Conservation (phyloP, 2,329 filamentous ascomycete genomes). For the Arthrobotrys musiformis region DNA sequence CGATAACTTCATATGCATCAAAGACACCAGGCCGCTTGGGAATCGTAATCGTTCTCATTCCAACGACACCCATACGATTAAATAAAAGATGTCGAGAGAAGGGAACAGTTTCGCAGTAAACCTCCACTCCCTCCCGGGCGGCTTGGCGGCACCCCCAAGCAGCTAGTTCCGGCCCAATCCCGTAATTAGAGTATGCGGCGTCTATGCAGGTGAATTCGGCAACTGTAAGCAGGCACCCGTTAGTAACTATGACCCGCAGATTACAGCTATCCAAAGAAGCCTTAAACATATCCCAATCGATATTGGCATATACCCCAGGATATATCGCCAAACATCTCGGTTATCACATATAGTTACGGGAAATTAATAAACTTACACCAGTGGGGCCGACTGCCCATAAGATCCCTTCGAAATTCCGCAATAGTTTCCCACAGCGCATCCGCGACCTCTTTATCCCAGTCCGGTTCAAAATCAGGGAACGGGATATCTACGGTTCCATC, state of each 20-base stretch:
- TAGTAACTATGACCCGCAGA: not conserved
- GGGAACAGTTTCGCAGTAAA: conserved; percentile 4
- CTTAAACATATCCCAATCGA: no score
- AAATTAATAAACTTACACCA: conserved; percentile 15
- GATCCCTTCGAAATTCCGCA: not conserved
- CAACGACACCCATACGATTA: not conserved
- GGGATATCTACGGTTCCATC: conserved; percentile 5
- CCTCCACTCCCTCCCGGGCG: not conserved
- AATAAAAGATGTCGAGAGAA: not conserved
- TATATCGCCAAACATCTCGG: not conserved
- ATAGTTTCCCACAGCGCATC: conserved; percentile 19
- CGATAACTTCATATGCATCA: conserved; percentile 5
- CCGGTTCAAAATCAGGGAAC: not conserved
- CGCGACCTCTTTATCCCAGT: conserved; percentile 19
- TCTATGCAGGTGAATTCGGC: conserved; percentile 7
- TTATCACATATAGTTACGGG: not conserved
- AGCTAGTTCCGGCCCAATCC: conserved; percentile 1
- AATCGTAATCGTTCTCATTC: not conserved
- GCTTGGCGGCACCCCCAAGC: conserved; percentile 8
- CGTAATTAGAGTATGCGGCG: not conserved
- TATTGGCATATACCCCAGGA: not conserved
- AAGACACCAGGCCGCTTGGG: not conserved
- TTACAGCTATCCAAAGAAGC: no score
- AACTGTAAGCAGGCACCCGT: not conserved
- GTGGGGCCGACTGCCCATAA: conserved; percentile 25